Base-by-base conservation (phyloP, 208 protist genomes). In the Wallacemonas rigidus region DNA sequence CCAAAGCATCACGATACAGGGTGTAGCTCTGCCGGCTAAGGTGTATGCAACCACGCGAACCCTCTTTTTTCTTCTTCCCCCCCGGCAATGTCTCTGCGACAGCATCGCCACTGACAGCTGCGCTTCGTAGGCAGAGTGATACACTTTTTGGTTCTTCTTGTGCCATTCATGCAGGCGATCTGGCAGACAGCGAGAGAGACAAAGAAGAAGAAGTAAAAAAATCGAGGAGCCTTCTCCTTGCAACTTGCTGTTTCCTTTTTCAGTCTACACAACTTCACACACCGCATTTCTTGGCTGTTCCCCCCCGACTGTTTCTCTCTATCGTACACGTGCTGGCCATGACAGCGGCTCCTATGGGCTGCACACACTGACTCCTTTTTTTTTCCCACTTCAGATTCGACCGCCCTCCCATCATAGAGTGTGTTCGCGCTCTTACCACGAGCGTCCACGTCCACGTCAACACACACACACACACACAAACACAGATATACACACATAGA, bases 401-500 rank as follows among this genome's bases (percentile, higher is more conserved):
- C 45, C 45, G 45, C 45, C 45, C 6, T 6, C 8, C 8, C 45
- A 50, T 12, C 45, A 50, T 50, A 50, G 45, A 50, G 45, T 12
- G 45, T 50, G 45, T 14, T 50, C 12, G 45, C 12, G 8, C 12
- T 50, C 12, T 12, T 12, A 14, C 12, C 45, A 50, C 6, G 45
- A 50, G 45, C 26, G 26, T 26, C 26, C 6, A 50, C 45, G 12
- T 14, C 8, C 48, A 69, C 35, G 26, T 8, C 9, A 40, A 15
- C 39, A 65, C n/a, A 6, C 50, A 67, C n/a, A 56, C 6, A 68
- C 48, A 41, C 69, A 43, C 12, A 58, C 57, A 63, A 9, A 63
- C 6, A 69, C 50, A 50, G 2, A 61, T 2, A 50, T 8, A n/a
- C 39, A 38, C 43, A 38, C 15, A 36, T 45, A 47, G 41, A 39